Evolutionary conservation across 192 early-diverging fungal species (phyloP).

Genomic region (Kickxella alabastrina): DNA sequence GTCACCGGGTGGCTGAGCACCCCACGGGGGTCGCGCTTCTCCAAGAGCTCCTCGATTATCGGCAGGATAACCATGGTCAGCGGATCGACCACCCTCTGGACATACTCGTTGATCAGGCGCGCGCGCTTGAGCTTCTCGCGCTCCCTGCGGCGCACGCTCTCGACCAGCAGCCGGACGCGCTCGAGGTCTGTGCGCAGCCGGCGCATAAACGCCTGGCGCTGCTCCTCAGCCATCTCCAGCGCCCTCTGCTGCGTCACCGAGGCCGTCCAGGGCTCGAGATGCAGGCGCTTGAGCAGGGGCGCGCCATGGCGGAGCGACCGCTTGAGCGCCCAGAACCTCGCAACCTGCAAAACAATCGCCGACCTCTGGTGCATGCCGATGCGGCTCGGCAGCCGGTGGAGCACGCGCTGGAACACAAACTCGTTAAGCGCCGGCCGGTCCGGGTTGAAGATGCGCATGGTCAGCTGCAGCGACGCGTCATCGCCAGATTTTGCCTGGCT

Average conservation of each 20-base stretch:
- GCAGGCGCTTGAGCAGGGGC: slow-evolving; percentile 89
- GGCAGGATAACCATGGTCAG: slow-evolving; percentile 63
- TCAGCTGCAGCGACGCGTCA: slow-evolving; percentile 45
- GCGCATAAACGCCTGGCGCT: slow-evolving; percentile 58
- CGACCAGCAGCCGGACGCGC: slow-evolving; percentile 73
- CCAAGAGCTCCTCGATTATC: slow-evolving; percentile 60
- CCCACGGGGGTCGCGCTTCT: slow-evolving; percentile 68
- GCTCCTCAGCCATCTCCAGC: slow-evolving; percentile 70
- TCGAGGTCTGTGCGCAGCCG: slow-evolving; percentile 81
- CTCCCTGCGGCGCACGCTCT: slow-evolving; percentile 72
- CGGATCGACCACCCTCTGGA: slow-evolving; percentile 67
- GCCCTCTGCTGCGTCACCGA: slow-evolving; percentile 73
- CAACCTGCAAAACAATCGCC: slow-evolving; percentile 46
- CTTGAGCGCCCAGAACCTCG: slow-evolving; percentile 95
- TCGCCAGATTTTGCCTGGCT: neutral
- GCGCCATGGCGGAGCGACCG: slow-evolving; percentile 85
- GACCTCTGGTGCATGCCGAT: slow-evolving; percentile 9
- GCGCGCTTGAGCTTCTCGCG: slow-evolving; percentile 64
- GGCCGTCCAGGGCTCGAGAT: slow-evolving; percentile 96
- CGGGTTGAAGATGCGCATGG: slow-evolving; percentile 39
- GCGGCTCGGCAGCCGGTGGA: slow-evolving; percentile 5
- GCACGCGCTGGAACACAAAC: slow-evolving; percentile 17
- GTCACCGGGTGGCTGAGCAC: slow-evolving; percentile 70
- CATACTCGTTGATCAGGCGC: slow-evolving; percentile 59
- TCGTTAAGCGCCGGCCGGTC: slow-evolving; percentile 41